Base-by-base conservation (phyloP, 139 green algal genomes). In the Chlorella vulgaris region DNA sequence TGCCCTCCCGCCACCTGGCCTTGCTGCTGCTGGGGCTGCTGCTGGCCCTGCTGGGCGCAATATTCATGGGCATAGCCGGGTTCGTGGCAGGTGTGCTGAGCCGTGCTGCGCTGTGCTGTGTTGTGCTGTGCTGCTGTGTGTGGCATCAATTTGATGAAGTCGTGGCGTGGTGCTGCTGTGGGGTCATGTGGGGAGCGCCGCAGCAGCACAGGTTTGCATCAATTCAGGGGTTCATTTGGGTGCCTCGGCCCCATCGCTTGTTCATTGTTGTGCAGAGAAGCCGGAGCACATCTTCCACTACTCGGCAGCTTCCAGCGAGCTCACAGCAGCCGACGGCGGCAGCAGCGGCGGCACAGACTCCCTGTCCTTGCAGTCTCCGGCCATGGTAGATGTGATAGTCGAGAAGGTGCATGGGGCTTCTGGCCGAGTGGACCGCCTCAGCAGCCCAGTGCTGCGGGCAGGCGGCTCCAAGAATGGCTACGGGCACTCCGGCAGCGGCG, bases 61-160 rank as follows among this genome's bases (percentile, higher is more conserved):
- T 88, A 29, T 68, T 69, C 36, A 88, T 88, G 84, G 84, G 84
- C 55, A 69, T 80, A 7, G 55, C 74, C 2, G 74, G 74, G 10
- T 80, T 60, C 38, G 40, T 78, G 31, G 71, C 71, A 8, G 71
- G 71, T 78, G 71, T 58, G 47, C 15, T 10, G 47, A 10, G 10
- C 13, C 13, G 47, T 58, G 47, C 47, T 24, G 13, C 47, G 15
- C 47, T 58, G 15, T 58, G 15, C 47, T 24, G 10, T 65, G 55
- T 65, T 29, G 35, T 55, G 73, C 73, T n/a, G n/a, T n/a, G n/a
- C n/a, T n/a, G n/a, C n/a, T n/a, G n/a, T n/a, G n/a, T n/a, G n/a
- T n/a, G n/a, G n/a, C n/a, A n/a, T n/a, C n/a, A n/a, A n/a, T n/a
- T n/a, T n/a, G n/a, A n/a, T n/a, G n/a, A n/a, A n/a, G n/a, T n/a